phyloP scores from a whole-genome alignment of 768 basidiomycete species.

The Piloderma croceum region DNA sequence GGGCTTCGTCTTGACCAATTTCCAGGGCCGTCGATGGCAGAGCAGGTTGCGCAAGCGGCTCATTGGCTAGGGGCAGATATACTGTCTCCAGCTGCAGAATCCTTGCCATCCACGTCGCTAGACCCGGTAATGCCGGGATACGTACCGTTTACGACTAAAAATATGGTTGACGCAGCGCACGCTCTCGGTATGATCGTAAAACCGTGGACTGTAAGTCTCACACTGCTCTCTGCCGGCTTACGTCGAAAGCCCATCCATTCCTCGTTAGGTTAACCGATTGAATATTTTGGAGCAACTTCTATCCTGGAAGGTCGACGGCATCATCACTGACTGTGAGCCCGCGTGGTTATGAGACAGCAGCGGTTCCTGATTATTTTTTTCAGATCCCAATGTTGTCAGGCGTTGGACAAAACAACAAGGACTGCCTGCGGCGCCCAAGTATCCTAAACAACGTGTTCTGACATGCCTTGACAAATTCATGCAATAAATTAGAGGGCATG shows the following conservation, averaged over 20 bases:
- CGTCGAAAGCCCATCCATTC: background rate
- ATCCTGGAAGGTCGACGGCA: slow-evolving; percentile 61
- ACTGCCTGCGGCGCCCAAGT: slow-evolving; percentile 47
- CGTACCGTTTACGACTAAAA: slow-evolving; percentile 55
- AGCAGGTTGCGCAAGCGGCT: slow-evolving; percentile 65
- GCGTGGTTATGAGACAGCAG: background rate
- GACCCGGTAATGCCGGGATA: slow-evolving; percentile 43
- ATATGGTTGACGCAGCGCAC: slow-evolving; percentile 67
- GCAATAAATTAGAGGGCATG: slow-evolving; percentile 23
- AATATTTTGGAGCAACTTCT: slow-evolving; percentile 57
- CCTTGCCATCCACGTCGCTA: slow-evolving; percentile 30
- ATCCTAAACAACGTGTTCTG: slow-evolving; percentile 54
- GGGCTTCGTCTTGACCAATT: slow-evolving; percentile 61
- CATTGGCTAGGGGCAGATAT: slow-evolving; percentile 57
- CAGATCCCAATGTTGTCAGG: slow-evolving; percentile 54
- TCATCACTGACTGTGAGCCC: slow-evolving; percentile 67
- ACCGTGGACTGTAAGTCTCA: slow-evolving; percentile 58
- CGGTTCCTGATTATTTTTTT: background rate
- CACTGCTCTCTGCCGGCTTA: no score
- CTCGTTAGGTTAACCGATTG: slow-evolving; percentile 51
- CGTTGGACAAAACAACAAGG: slow-evolving; percentile 51
- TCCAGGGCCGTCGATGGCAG: slow-evolving; percentile 51
- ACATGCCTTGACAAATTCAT: slow-evolving; percentile 55
- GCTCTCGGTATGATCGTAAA: slow-evolving; percentile 55
- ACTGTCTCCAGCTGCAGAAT: slow-evolving; percentile 54